Evolutionary conservation across 176 grass and related monocot species (phyloP), one percentile per base, ranked within the genome.

Genomic region (Ensete ventricosum): DNA sequence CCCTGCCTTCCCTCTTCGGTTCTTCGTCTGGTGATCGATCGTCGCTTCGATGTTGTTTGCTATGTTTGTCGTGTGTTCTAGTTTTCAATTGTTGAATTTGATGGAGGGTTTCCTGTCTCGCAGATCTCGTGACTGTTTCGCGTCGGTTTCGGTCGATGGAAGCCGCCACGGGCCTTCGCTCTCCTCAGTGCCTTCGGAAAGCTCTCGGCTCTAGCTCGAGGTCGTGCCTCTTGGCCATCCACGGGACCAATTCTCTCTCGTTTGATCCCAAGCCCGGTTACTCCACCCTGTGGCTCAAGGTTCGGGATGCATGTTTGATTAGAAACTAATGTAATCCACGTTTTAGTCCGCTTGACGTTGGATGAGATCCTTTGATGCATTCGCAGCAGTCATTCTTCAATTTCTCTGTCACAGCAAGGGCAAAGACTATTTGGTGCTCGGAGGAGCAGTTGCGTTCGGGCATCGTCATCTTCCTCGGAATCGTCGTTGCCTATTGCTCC

Each of bases 401-500:
- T 79, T 19, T 79, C 81, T 29, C 29, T 66, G 27, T 70, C 55
- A 67, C 79, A 82, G 22, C 70, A 84, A 1, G 82, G 69, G 57
- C 85, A 69, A 65, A 87, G 72, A 63, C 77, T 69, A 49, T 53
- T 77, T 2, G 23, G 70, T 8, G 55, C 79, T 25, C 82, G 81
- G 71, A 83, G 84, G 66, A 84, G 72, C 81, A 64, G 29, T 43
- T 57, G 62, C 55, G n/a, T 93, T 53, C 83, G 58, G 84, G 90
- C 88, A 0, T 92, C 89, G 1, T 81, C 85, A 0, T 80, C 83
- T 59, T 70, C 83, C 9, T 14, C 72, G 50, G 82, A 79, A 16
- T 76, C 88, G 17, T 80, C 85, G 2, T 85, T 82, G 34, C 83
- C 86, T 2, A 91, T 98, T 68, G 90, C 90, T 50, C 94, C 94